Percentiles rank a stretch among this genome's conserved stretches.
These are phyloP conservation scores for Calocybe gambosa DNA, from an alignment of 1,284 basidiomycete genomes.

Conservation along the genomic window DNA sequence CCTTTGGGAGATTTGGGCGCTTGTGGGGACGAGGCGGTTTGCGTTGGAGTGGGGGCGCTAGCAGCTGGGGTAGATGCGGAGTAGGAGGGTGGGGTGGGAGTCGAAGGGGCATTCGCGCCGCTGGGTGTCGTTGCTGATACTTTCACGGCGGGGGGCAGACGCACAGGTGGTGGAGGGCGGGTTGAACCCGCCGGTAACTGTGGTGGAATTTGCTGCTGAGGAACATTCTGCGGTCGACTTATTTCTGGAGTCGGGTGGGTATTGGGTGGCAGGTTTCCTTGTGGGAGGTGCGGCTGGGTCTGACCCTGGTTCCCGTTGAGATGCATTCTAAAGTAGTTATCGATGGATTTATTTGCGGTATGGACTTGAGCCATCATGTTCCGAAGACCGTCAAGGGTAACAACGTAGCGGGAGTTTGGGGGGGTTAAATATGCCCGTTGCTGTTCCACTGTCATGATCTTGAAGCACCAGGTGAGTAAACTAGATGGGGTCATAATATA, in stretches of 20 bases:
- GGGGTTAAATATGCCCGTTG: constrained; percentile 43
- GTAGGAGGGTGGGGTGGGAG: constrained; percentile 32
- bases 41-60: constrained; percentile 43
- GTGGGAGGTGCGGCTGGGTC: constrained; percentile 3
- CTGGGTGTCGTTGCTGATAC: constrained; percentile 16
- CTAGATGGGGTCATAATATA: constrained; percentile 5
- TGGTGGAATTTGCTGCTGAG: constrained; percentile 19
- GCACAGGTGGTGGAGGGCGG: constrained; percentile 23
- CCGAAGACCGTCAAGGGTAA: constrained; percentile 38
- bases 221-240: constrained; percentile 21
- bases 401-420: constrained; percentile 44
- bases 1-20: constrained; percentile 49
- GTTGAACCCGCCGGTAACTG: constrained; percentile 15
- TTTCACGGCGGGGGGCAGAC: constrained; percentile 26
- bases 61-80: constrained; percentile 43
- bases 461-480: constrained; percentile 8
- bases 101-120: constrained; percentile 20
- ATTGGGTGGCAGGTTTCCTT: constrained; percentile 9
- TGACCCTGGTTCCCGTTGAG: constrained; percentile 25
- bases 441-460: constrained; percentile 47
- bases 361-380: constrained; percentile 33
- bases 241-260: constrained; percentile 12
- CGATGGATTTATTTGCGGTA: constrained; percentile 7
- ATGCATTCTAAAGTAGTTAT: constrained; percentile 15
- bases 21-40: constrained; percentile 40